A percentile compares a stretch with the other conserved stretches of the same genome.
Evolutionary conservation across 2,329 filamentous ascomycete genomes (phyloP).

Genomic region (Exophiala dermatitidis): DNA sequence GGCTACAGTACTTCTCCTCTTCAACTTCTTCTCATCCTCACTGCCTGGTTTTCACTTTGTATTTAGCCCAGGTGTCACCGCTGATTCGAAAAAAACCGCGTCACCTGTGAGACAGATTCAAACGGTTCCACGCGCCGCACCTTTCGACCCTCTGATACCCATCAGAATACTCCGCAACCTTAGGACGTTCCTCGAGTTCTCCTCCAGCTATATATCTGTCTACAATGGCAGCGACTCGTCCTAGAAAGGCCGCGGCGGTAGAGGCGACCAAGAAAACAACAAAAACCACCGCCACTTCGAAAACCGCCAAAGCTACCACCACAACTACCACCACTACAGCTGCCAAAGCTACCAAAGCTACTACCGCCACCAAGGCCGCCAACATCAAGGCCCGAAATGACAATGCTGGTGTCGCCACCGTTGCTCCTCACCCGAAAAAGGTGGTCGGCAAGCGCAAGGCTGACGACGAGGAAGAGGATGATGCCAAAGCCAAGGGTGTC

Average conservation of each 20-base stretch:
- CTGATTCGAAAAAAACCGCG: no score
- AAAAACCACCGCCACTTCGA: conserved; percentile 5
- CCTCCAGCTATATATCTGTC: background rate
- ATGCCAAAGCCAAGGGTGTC: conserved; percentile 15
- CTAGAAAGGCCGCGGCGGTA: conserved; percentile 13
- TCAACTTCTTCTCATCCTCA: background rate
- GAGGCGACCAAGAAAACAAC: conserved; percentile 10
- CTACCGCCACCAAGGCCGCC: conserved; percentile 1
- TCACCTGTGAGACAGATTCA: no score
- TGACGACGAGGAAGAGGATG: conserved; percentile 18
- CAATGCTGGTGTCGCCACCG: background rate
- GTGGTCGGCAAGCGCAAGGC: conserved; percentile 25
- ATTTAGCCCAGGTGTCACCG: background rate
- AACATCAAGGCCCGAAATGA: no score
- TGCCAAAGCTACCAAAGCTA: background rate
- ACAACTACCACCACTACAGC: background rate
- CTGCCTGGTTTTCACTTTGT: background rate
- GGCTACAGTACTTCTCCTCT: no score
- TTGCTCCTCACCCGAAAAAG: background rate
- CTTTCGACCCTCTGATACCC: background rate
- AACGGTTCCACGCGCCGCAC: background rate
- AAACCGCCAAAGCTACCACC: conserved; percentile 3
- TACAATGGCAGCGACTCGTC: conserved; percentile 17
- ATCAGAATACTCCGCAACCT: background rate
- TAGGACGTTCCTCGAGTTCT: background rate